These are phyloP conservation scores for Solanum gandarillasii DNA, from an alignment of 257 asterid species.

Conservation along the genomic window DNA sequence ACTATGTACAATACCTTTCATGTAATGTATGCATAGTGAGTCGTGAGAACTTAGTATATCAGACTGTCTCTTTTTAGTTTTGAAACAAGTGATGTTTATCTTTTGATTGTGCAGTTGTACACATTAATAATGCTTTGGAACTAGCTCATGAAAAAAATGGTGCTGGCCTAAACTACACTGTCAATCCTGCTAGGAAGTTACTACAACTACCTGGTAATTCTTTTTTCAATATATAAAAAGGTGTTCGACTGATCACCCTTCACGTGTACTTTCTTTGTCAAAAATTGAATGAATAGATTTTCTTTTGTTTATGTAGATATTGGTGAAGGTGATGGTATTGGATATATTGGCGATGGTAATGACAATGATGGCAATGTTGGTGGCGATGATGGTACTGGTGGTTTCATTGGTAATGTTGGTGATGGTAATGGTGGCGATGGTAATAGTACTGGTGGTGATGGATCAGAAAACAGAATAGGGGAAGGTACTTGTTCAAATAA, in stretches of 20 bases:
- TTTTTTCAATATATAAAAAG: not conserved
- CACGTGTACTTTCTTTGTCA: not conserved
- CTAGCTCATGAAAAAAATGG: slow-evolving; percentile 10
- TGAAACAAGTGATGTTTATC: not conserved
- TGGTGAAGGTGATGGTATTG: not conserved
- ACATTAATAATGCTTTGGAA: slow-evolving; percentile 31
- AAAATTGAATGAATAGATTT: not conserved
- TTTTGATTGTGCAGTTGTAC: slow-evolving; percentile 15
- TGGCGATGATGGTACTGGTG: not conserved
- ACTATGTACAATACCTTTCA: not conserved
- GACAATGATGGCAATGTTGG: not conserved
- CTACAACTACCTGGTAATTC: slow-evolving; percentile 7
- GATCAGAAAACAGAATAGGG: slow-evolving; percentile 25
- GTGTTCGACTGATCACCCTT: not conserved
- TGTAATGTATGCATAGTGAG: not conserved
- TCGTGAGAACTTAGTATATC: not conserved
- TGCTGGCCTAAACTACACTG: slow-evolving; percentile 6
- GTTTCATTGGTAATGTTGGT: not conserved
- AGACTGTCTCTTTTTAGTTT: not conserved
- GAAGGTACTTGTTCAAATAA: slow-evolving; percentile 22
- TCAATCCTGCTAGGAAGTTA: slow-evolving; percentile 20
- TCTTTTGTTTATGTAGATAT: not conserved
- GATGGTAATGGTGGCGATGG: not conserved
- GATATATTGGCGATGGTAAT: not conserved
- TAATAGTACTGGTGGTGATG: not conserved